Percentiles rank a stretch among this genome's conserved stretches.
phyloP scores from a whole-genome alignment of 768 basidiomycete genomes.

The Pleurotus tuoliensis region DNA sequence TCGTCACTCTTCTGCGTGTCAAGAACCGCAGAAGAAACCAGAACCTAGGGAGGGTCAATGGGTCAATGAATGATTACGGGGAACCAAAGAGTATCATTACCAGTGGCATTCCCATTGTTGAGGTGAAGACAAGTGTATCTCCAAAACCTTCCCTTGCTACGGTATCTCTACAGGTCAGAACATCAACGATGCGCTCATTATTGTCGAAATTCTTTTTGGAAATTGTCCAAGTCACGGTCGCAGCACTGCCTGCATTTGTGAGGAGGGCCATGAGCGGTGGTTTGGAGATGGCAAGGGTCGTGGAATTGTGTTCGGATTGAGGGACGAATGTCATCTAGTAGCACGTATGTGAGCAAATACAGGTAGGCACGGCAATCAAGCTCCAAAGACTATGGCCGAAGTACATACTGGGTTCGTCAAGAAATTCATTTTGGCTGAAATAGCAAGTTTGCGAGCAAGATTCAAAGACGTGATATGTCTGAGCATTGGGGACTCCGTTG shows the following conservation, averaged over 20 bases:
- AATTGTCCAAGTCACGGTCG: constrained; percentile 39
- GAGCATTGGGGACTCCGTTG: constrained; percentile 44
- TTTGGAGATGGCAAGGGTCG: constrained; percentile 48
- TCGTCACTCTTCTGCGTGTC: too few relatives aligned
- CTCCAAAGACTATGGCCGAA: background rate
- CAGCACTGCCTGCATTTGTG: constrained; percentile 46
- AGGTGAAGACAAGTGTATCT: constrained; percentile 37
- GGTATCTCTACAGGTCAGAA: constrained; percentile 39
- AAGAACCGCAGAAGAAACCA: too few relatives aligned
- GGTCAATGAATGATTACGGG: too few relatives aligned
- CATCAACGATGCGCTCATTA: constrained; percentile 45
- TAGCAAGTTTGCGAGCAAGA: constrained; percentile 47
- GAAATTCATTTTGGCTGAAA: constrained; percentile 37
- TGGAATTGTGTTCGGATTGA: constrained; percentile 24
- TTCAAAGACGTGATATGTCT: constrained; percentile 46
- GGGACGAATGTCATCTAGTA: constrained; percentile 42
- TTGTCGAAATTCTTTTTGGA: constrained; percentile 29
- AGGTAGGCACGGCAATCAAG: background rate
- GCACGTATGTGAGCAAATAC: background rate
- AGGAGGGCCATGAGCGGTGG: constrained; percentile 52
- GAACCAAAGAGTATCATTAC: constrained; percentile 6
- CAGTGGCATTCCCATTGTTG: constrained; percentile 44
- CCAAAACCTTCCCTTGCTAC: constrained; percentile 28
- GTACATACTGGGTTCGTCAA: constrained; percentile 40
- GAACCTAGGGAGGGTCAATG: too few relatives aligned